Conservation (phyloP, 306 rosid genomes). For the Mucuna pruriens region DNA sequence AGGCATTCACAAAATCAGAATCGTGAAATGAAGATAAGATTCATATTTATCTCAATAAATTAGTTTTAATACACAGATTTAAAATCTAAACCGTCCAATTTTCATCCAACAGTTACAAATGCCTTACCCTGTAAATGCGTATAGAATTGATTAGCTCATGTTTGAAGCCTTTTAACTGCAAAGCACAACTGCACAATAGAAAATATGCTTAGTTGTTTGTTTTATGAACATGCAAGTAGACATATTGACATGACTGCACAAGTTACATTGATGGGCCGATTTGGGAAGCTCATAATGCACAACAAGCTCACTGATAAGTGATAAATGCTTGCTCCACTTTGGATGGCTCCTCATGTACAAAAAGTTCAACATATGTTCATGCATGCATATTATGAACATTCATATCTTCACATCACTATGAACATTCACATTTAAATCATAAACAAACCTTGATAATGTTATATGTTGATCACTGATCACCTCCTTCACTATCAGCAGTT, state of each 20-base stretch:
- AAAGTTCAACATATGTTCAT: conserved; percentile 1
- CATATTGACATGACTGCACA: not conserved
- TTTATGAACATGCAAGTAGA: not conserved
- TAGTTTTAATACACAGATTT: not conserved
- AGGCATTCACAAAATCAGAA: not conserved
- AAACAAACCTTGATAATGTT: not conserved
- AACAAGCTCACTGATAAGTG: not conserved
- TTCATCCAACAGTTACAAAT: not conserved
- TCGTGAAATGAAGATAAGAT: not conserved
- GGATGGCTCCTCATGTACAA: conserved; percentile 22
- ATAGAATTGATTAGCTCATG: not conserved
- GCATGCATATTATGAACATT: not conserved
- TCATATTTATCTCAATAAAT: not conserved
- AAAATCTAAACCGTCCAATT: not conserved
- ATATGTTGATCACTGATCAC: not conserved
- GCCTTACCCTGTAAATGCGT: not conserved
- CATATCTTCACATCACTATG: not conserved
- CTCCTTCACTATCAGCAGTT: not conserved
- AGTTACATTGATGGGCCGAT: not conserved
- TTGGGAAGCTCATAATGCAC: not conserved
- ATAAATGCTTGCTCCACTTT: conserved; percentile 34
- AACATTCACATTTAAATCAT: not conserved
- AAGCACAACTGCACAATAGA: not conserved
- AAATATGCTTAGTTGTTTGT: not conserved
- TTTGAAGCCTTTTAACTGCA: not conserved